Conservation (phyloP, 768 basidiomycete species). For the Chalciporus chontae region DNA sequence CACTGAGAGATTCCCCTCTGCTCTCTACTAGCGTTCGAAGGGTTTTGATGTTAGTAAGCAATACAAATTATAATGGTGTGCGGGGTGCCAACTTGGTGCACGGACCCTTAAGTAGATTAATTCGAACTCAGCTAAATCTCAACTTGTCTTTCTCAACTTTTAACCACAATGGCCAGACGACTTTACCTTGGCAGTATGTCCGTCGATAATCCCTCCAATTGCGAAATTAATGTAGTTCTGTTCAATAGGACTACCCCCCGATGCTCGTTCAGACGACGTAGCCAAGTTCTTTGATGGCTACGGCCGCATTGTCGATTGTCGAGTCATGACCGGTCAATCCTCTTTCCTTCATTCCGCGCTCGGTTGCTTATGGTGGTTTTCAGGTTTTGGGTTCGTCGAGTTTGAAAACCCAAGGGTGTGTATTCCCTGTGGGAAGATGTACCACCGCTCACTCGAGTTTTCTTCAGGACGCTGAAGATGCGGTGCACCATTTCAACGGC, state of each 20-base stretch:
- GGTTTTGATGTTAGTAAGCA: too few relatives aligned
- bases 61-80: neutral
- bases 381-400: slow-evolving; percentile 96
- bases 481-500: slow-evolving; percentile 80
- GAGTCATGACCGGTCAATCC: slow-evolving; percentile 86
- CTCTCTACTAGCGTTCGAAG: too few relatives aligned
- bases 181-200: slow-evolving; percentile 81
- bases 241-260: slow-evolving; percentile 69
- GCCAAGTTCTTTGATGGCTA: slow-evolving; percentile 88
- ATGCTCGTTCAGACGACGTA: slow-evolving; percentile 81
- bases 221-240: neutral
- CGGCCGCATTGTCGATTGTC: slow-evolving; percentile 85
- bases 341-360: neutral
- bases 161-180: slow-evolving; percentile 68
- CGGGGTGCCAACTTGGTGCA: slow-evolving; percentile 25
- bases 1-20: neutral
- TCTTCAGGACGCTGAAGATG: slow-evolving; percentile 89
- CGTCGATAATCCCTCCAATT: slow-evolving; percentile 4
- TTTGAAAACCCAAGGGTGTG: slow-evolving; percentile 79
- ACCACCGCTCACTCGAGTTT: slow-evolving; percentile 7
- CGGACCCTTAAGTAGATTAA: slow-evolving; percentile 29
- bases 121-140: slow-evolving; percentile 31
- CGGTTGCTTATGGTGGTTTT: slow-evolving; percentile 14
- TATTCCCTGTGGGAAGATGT: neutral
- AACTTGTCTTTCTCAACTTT: slow-evolving; percentile 28